Percentiles rank a stretch among this genome's conserved stretches.
Conservation (phyloP, 768 basidiomycete species). For the Crucibulum laeve region DNA sequence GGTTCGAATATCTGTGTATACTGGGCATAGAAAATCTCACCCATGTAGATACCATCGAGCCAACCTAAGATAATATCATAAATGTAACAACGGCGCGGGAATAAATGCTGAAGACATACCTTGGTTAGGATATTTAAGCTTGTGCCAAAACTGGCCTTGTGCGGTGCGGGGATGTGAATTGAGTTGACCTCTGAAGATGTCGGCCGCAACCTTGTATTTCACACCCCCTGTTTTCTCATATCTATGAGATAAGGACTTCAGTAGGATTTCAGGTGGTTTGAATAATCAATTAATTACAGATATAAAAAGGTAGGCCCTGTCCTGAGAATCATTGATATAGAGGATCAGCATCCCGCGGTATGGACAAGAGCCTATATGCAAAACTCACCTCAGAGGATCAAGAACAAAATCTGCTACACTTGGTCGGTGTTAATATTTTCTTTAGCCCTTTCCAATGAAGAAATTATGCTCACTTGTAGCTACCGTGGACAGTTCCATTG, state of each 20-base stretch:
- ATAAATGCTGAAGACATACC: conserved; percentile 17
- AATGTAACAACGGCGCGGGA: background rate
- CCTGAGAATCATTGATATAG: background rate
- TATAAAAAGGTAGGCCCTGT: conserved; percentile 5
- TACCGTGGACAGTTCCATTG: conserved; percentile 34
- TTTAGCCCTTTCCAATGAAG: background rate
- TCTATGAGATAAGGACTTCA: conserved; percentile 13
- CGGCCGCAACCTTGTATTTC: conserved; percentile 38
- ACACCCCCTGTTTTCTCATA: conserved; percentile 25
- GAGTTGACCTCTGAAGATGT: conserved; percentile 33
- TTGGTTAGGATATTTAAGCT: conserved; percentile 36
- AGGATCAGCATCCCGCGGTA: conserved; percentile 1
- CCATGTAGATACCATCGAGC: conserved; percentile 45
- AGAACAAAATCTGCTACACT: conserved; percentile 27
- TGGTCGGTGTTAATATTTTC: background rate
- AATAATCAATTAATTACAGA: background rate
- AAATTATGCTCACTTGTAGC: conserved; percentile 26
- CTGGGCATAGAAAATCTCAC: conserved; percentile 37
- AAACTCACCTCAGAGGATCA: conserved; percentile 29
- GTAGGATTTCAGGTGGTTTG: background rate
- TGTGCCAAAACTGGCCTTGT: conserved; percentile 46
- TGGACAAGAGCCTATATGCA: background rate
- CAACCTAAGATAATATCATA: conserved; percentile 23
- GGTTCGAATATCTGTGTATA: conserved; percentile 32
- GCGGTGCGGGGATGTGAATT: conserved; percentile 38